Evolutionary conservation across 495 filamentous ascomycete genomes (phyloP), one percentile per base, ranked within the genome.

Genomic region (Podospora didyma): DNA sequence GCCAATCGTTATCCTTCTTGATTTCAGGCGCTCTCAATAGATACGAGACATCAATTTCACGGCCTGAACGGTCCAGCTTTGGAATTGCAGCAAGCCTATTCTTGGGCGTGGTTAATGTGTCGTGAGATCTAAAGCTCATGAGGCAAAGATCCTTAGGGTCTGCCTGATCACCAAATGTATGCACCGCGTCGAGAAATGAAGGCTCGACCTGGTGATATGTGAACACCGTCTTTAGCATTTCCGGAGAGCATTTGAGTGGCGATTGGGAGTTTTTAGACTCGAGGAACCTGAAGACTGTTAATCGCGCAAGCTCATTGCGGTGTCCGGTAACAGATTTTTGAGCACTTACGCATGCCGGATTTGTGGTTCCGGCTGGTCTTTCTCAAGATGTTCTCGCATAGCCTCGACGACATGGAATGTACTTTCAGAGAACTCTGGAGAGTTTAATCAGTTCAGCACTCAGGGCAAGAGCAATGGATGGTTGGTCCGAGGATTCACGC

Each of bases 171-270:
- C 75, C 75, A 60, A 77, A 76, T 4, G 69, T 59, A 20, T 71
- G 70, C 0, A 78, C 20, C 31, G 74, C 70, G 34, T 77, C 73
- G 0, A 78, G 42, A 56, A 75, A 77, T n/a, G 61, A 59, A 9
- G 74, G 62, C 58, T 73, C 71, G 2, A 75, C 69, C 65, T 77
- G 74, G 49, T 75, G 68, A 52, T 72, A 64, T 2, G 69, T 73
- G 26, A 73, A 60, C 10, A 62, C 31, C 10, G 58, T 57, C 11
- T 51, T 57, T 7, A 76, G 46, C 69, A 77, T 75, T 12, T 65
- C 47, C 3, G 53, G 56, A 23, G 61, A 65, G 22, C 57, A 58
- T 20, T 62, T 44, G 23, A 55, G 5, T 16, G 53, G 53, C 3
- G 53, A 55, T 16, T 44, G 53, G 17, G 53, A 55, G 20, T 55